phyloP scores from a whole-genome alignment of 2,329 filamentous ascomycete species.

The Ambrosiella xylebori region DNA sequence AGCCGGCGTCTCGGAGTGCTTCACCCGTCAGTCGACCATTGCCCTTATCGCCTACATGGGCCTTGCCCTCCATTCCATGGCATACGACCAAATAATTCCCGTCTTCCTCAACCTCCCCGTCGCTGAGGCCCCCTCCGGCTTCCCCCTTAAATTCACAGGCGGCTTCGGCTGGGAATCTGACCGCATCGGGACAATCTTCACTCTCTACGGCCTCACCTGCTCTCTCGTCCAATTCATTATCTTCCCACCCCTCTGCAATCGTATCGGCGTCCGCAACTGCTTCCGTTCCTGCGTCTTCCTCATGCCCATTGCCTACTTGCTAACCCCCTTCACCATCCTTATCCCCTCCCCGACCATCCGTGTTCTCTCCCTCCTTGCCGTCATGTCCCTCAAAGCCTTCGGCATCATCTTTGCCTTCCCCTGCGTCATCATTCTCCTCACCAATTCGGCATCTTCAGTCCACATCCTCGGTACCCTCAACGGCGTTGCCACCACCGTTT shows the following conservation, averaged over 20 bases:
- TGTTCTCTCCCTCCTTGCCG: slow-evolving; percentile 41
- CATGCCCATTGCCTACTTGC: slow-evolving; percentile 59
- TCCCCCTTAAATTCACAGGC: slow-evolving; percentile 68
- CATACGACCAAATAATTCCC: slow-evolving; percentile 74
- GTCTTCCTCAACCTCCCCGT: slow-evolving; percentile 71
- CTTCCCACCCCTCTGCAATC: slow-evolving; percentile 59
- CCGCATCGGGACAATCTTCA: slow-evolving; percentile 73
- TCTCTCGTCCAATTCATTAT: slow-evolving; percentile 73
- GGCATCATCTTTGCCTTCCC: slow-evolving; percentile 75
- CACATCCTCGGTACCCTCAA: slow-evolving; percentile 74
- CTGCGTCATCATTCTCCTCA: slow-evolving; percentile 75
- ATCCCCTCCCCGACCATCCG: slow-evolving; percentile 31
- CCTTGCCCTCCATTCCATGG: slow-evolving; percentile 64
- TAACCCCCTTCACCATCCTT: slow-evolving; percentile 68
- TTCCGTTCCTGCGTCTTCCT: slow-evolving; percentile 48
- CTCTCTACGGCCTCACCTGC: slow-evolving; percentile 60
- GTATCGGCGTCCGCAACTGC: slow-evolving; percentile 57
- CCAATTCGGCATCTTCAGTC: slow-evolving; percentile 64
- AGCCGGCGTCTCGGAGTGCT: slow-evolving; percentile 32
- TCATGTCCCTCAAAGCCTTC: slow-evolving; percentile 60
- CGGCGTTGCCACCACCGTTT: slow-evolving; percentile 70
- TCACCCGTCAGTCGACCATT: slow-evolving; percentile 56
- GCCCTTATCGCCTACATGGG: slow-evolving; percentile 65
- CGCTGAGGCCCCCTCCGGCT: slow-evolving; percentile 36
- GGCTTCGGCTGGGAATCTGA: slow-evolving; percentile 61